These are phyloP conservation scores for Talaromyces amestolkiae DNA, from an alignment of 2,329 filamentous ascomycete genomes.

Conservation along the genomic window DNA sequence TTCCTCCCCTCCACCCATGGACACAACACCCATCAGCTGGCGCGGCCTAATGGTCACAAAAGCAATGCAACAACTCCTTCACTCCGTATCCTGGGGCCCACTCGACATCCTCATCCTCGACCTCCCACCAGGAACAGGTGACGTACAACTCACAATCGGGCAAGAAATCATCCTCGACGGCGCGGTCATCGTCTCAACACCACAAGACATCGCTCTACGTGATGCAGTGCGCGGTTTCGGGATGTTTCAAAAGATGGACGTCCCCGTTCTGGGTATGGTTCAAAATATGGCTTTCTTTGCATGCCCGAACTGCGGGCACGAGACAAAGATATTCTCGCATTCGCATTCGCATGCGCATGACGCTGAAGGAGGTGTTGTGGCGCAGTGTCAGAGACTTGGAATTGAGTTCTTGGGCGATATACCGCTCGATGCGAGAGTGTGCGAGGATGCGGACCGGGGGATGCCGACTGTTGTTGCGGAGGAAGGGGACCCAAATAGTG, in stretches of 20 bases:
- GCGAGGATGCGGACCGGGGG: conserved; percentile 80
- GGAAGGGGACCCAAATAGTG: conserved; percentile 60
- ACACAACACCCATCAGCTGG: conserved; percentile 80
- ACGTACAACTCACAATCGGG: conserved; percentile 94
- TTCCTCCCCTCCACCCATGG: conserved; percentile 37
- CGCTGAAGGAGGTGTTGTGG: conserved; percentile 59
- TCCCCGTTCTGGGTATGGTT: conserved; percentile 78
- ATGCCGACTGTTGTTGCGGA: conserved; percentile 88
- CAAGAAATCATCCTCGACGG: conserved; percentile 90
- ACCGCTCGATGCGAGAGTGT: conserved; percentile 81
- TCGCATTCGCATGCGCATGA: conserved; percentile 20
- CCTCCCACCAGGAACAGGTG: conserved; percentile 88
- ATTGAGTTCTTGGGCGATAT: conserved; percentile 86
- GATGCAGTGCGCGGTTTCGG: conserved; percentile 89
- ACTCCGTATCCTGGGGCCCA: conserved; percentile 90
- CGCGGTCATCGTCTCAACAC: conserved; percentile 81
- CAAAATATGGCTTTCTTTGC: conserved; percentile 87
- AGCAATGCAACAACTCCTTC: conserved; percentile 88
- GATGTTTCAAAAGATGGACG: conserved; percentile 83
- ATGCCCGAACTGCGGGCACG: conserved; percentile 73
- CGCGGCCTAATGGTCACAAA: conserved; percentile 97
- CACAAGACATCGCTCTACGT: conserved; percentile 86
- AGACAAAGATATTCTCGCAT: conserved; percentile 70
- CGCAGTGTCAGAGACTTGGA: conserved; percentile 67
- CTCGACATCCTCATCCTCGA: conserved; percentile 88